phyloP scores from a whole-genome alignment of 73 alveolate genomes.

The Symbiodinium natans region DNA sequence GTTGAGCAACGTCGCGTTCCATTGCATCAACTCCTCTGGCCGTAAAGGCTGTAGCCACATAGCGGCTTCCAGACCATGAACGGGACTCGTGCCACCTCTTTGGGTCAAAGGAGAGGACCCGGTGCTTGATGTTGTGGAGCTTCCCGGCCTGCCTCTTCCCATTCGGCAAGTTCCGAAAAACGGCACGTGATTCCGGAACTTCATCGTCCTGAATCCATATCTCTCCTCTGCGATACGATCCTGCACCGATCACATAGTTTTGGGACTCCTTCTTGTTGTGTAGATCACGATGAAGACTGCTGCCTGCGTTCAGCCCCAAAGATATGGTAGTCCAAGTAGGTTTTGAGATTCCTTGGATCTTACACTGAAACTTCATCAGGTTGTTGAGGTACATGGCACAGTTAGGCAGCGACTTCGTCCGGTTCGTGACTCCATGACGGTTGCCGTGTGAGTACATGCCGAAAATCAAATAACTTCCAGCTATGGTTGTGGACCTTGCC shows the following conservation, averaged over 20 bases:
- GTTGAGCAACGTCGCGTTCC: neutral
- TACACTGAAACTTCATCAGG: neutral
- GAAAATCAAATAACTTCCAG: neutral
- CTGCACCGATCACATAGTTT: neutral
- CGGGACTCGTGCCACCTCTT: neutral
- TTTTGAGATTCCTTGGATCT: neutral
- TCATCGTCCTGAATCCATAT: neutral
- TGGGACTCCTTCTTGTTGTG: neutral
- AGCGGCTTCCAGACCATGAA: neutral
- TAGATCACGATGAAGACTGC: neutral
- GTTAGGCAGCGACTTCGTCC: neutral
- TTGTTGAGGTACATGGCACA: neutral
- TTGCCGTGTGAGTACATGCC: neutral
- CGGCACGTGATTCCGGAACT: too few relatives aligned
- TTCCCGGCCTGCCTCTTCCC: neutral
- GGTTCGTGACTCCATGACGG: neutral
- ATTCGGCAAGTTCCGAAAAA: too few relatives aligned
- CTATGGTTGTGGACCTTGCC: neutral
- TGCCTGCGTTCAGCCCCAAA: neutral
- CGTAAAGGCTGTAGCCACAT: neutral
- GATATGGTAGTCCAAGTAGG: neutral
- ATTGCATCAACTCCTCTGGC: neutral
- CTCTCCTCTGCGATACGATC: neutral
- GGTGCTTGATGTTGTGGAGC: neutral
- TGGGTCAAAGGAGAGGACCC: neutral